Evolutionary conservation across 1,284 basidiomycete genomes (phyloP), one percentile per base, ranked within the genome.

Genomic region (Caloboletus firmus): DNA sequence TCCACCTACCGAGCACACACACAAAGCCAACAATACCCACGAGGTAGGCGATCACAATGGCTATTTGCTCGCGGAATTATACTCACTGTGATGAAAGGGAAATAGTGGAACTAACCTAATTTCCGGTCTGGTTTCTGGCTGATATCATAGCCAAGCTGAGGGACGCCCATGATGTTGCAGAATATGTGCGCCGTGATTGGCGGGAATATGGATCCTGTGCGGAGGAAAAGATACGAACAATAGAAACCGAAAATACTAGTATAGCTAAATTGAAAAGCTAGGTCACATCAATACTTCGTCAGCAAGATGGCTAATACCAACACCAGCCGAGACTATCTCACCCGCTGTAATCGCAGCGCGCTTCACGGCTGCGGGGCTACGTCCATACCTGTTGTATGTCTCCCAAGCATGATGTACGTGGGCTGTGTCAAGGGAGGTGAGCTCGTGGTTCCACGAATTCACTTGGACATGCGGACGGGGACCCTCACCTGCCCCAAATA

Each of bases 111-210:
- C 68, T 35, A 5, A 72, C 76, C 62, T 69, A 79, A 62, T 59
- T 64, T 74, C 74, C 48, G 66, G 65, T 49, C 63, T 5, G 75
- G 76, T 58, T 68, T 73, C 35, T 68, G 61, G 20, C 64, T 58
- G 24, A 79, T 59, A 68, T 65, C 54, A 76, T 60, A 63, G 2
- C 50, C 61, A 22, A 77, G 72, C 17, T 78, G 76, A 10, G 93
- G 93, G n/a, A 95, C 62, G 2, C 95, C 95, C 93, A 98, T 95
- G 43, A 90, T 68, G 68, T 99, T 99, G 76, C 96, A 98, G 66
- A 95, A 94, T 4, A 90, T 75, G 71, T 99, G 96, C 0, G 91
- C 82, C 31, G 80, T 71, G 50, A 94, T 77, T 0, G 92, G 78
- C 0, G 83, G 79, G 24, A 80, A 65, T 47, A 85, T 73, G 55